phyloP scores from a whole-genome alignment of 306 rosid species.

The Castanea sativa region DNA sequence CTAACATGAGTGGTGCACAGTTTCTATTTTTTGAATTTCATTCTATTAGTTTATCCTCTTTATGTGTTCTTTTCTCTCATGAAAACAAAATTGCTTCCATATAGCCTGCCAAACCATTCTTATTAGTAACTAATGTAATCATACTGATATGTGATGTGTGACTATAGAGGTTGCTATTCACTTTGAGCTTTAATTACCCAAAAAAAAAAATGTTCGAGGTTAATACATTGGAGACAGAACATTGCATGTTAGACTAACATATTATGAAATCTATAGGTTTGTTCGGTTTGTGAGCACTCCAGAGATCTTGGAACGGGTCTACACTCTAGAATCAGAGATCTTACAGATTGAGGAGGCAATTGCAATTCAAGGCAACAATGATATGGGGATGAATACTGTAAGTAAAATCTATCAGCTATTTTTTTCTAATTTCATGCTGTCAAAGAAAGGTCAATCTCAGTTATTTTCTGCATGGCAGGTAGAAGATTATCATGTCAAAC shows the following conservation, averaged over 20 bases:
- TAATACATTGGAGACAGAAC: background rate
- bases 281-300: constrained; percentile 97
- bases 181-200: background rate
- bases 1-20: constrained; percentile 11
- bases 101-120: constrained; percentile 12
- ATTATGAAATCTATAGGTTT: constrained; percentile 53
- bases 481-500: constrained; percentile 67
- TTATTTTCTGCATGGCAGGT: constrained; percentile 49
- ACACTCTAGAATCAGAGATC: constrained; percentile 81
- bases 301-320: constrained; percentile 90
- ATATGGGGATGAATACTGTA: constrained; percentile 53
- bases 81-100: background rate
- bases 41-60: background rate
- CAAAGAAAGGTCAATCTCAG: constrained; percentile 17
- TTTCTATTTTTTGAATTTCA: constrained; percentile 3
- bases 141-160: background rate
- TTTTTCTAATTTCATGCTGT: constrained; percentile 1
- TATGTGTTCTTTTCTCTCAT: constrained; percentile 18
- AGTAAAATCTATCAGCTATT: constrained; percentile 27
- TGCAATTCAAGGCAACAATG: constrained; percentile 81
- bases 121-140: constrained; percentile 2
- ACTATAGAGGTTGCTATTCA: background rate
- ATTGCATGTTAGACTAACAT: constrained; percentile 18
- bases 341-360: constrained; percentile 94
- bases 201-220: background rate